A percentile compares a stretch with the other conserved stretches of the same genome.
These are phyloP conservation scores for Dipodascopsis uninucleata DNA, from an alignment of 805 yeast species.

Conservation along the genomic window DNA sequence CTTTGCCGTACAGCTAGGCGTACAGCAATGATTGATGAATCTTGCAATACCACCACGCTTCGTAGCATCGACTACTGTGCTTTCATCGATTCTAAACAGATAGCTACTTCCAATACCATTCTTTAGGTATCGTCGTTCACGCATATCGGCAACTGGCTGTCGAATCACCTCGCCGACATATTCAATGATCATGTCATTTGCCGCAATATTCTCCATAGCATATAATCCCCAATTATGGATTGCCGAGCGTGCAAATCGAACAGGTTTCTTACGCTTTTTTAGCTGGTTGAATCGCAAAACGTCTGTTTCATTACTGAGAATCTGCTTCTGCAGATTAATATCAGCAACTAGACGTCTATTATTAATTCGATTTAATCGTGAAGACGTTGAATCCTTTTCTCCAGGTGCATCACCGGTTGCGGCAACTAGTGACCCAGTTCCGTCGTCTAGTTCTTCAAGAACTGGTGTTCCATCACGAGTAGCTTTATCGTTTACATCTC, in stretches of 20 bases:
- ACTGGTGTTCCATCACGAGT: slow-evolving; percentile 14
- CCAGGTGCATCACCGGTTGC: slow-evolving; percentile 20
- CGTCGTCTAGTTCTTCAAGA: slow-evolving; percentile 12
- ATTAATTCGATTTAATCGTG: slow-evolving; percentile 81
- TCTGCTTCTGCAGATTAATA: slow-evolving; percentile 72
- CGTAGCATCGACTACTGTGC: slow-evolving; percentile 94
- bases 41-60: slow-evolving; percentile 96
- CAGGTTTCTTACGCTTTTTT: slow-evolving; percentile 87
- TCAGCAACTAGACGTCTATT: slow-evolving; percentile 88
- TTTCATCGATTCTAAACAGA: slow-evolving; percentile 86
- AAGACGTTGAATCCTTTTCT: slow-evolving; percentile 38
- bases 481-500: slow-evolving; percentile 2
- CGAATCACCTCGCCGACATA: slow-evolving; percentile 94
- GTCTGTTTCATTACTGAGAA: slow-evolving; percentile 63
- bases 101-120: slow-evolving; percentile 96
- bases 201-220: slow-evolving; percentile 93
- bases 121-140: slow-evolving; percentile 79
- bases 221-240: slow-evolving; percentile 98
- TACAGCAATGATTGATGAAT: slow-evolving; percentile 95
- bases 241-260: slow-evolving; percentile 93
- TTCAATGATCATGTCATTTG: slow-evolving; percentile 95
- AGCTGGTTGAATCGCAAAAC: slow-evolving; percentile 78
- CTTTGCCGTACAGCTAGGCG: slow-evolving; percentile 95
- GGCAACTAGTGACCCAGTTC: neutral
- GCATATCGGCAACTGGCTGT: slow-evolving; percentile 88